phyloP scores from a whole-genome alignment of 164 flowering plant genomes.

The Piper longum region DNA sequence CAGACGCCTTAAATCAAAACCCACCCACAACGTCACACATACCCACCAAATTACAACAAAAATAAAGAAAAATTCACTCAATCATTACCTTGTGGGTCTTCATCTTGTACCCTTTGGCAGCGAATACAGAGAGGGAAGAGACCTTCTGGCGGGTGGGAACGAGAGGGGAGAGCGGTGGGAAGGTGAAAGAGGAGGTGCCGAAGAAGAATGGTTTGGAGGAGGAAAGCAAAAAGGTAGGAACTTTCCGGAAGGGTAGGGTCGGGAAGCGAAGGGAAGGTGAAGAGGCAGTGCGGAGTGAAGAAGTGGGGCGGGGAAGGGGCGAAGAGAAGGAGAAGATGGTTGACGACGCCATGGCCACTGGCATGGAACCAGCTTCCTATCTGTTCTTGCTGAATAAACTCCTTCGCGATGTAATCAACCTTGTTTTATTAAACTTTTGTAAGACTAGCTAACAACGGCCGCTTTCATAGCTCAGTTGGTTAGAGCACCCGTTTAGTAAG shows the following conservation, averaged over 20 bases:
- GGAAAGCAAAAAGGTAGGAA: constrained; percentile 15
- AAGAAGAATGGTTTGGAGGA: constrained; percentile 34
- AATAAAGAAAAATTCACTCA: neutral
- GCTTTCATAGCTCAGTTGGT: constrained; percentile 67
- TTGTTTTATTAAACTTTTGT: too few relatives aligned
- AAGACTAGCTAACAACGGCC: neutral
- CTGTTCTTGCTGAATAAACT: neutral
- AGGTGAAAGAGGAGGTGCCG: constrained; percentile 16
- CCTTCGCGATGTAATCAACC: too few relatives aligned
- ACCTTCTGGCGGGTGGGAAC: constrained; percentile 14
- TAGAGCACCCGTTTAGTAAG: constrained; percentile 99
- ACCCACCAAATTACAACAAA: neutral
- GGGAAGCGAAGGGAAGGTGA: constrained; percentile 18
- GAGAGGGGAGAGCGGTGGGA: constrained; percentile 14
- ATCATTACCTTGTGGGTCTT: constrained; percentile 79
- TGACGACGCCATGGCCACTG: constrained; percentile 27
- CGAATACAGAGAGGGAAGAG: constrained; percentile 30
- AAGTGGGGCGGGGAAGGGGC: constrained; percentile 10
- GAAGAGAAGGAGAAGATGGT: constrained; percentile 13
- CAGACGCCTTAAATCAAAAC: constrained; percentile 52
- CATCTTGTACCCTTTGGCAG: constrained; percentile 85
- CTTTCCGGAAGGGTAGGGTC: constrained; percentile 1
- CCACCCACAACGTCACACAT: neutral
- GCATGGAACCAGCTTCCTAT: neutral
- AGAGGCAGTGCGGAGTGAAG: constrained; percentile 8